Conservation (phyloP, 2,329 filamentous ascomycete species). For the Gyromitra esculenta region DNA sequence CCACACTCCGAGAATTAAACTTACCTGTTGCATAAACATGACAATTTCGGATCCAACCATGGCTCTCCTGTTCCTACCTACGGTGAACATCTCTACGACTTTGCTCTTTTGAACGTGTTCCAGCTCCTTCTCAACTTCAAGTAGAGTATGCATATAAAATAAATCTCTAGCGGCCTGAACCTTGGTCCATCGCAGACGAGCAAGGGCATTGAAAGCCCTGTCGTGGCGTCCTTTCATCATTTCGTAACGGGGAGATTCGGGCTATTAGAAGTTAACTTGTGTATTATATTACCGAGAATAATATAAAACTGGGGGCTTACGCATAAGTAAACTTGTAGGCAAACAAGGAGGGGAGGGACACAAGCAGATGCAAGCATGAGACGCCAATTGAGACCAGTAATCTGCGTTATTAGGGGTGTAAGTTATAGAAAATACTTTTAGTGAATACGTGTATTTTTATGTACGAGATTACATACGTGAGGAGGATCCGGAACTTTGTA, state of each 20-base stretch:
- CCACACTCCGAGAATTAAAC: constrained; percentile 15
- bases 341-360: constrained; percentile 69
- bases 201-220: constrained; percentile 66
- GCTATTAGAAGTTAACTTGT: constrained; percentile 59
- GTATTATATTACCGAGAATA: neutral
- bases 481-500: constrained; percentile 62
- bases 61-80: constrained; percentile 71
- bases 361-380: constrained; percentile 75
- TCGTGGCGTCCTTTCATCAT: constrained; percentile 66
- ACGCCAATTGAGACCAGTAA: constrained; percentile 68
- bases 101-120: constrained; percentile 65
- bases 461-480: constrained; percentile 36
- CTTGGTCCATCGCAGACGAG: constrained; percentile 66
- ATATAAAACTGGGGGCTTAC: constrained; percentile 46
- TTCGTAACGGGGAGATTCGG: constrained; percentile 72
- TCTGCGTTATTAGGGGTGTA: constrained; percentile 22
- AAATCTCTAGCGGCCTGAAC: constrained; percentile 71
- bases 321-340: constrained; percentile 71
- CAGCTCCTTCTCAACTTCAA: constrained; percentile 69
- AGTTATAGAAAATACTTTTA: constrained; percentile 25
- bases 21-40: constrained; percentile 74
- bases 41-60: constrained; percentile 70
- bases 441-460: neutral
- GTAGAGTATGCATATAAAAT: constrained; percentile 72
- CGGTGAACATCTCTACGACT: constrained; percentile 68